phyloP scores from a whole-genome alignment of 352 stramenopile genomes.

The Globisporangium ultimum region DNA sequence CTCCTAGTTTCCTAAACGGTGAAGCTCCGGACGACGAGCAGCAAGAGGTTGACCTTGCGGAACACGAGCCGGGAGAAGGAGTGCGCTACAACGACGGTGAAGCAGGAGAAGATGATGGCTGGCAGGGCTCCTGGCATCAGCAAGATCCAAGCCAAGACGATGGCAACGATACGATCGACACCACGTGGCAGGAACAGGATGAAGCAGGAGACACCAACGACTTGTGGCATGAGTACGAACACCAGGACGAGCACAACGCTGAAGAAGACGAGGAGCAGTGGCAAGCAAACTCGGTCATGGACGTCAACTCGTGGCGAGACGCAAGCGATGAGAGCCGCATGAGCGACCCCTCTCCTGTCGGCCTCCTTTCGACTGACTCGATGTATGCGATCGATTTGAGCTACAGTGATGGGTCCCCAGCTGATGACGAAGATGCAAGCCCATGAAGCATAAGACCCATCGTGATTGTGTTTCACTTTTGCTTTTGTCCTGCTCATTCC shows the following conservation, averaged over 20 bases:
- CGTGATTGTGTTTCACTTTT: no score
- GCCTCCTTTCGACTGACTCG: constrained; percentile 45
- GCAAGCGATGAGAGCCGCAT: not conserved
- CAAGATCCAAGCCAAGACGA: not conserved
- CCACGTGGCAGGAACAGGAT: not conserved
- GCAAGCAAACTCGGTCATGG: not conserved
- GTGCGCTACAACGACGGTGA: not conserved
- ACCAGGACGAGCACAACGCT: not conserved
- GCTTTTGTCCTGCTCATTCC: not conserved
- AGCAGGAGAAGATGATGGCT: not conserved
- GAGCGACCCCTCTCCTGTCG: not conserved
- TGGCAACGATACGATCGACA: not conserved
- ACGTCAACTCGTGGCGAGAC: not conserved
- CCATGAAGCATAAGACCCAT: no score
- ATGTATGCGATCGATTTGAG: constrained; percentile 53
- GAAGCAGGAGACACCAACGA: not conserved
- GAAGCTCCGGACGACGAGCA: not conserved
- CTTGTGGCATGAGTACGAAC: not conserved
- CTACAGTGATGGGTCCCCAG: constrained; percentile 12
- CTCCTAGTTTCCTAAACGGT: no score
- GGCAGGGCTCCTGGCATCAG: not conserved
- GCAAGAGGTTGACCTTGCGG: not conserved
- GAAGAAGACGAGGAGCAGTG: not conserved
- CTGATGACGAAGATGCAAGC: not conserved
- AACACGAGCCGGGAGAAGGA: not conserved